Conservation (phyloP, 225 moss, liverwort and hornwort species). For the Rhytidiadelphus loreus region DNA sequence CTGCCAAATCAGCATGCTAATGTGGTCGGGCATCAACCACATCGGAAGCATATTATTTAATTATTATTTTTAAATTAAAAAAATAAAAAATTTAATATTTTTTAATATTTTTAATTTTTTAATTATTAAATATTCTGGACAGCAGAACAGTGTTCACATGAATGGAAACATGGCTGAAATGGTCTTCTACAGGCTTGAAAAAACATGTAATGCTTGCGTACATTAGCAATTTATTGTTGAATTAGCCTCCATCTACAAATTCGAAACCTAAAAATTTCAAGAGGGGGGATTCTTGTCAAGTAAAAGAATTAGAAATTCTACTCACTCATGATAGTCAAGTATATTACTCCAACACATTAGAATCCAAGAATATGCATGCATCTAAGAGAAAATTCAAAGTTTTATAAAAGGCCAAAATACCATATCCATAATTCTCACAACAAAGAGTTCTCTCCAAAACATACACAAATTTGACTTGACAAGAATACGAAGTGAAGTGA, state of each 20-base stretch:
- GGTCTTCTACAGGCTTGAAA: too few relatives aligned
- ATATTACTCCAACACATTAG: rapidly evolving
- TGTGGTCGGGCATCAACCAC: too few relatives aligned
- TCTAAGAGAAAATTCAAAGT: not conserved
- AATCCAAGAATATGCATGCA: not conserved
- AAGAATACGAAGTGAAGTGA: not conserved
- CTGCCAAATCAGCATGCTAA: too few relatives aligned
- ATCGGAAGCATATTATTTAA: too few relatives aligned
- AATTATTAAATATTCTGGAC: too few relatives aligned
- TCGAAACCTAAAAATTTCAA: too few relatives aligned
- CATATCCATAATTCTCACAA: not conserved
- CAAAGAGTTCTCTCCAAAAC: rapidly evolving
- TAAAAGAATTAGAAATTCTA: not conserved
- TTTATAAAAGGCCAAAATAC: not conserved
- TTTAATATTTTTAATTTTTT: too few relatives aligned
- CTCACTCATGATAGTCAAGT: not conserved
- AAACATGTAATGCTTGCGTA: too few relatives aligned
- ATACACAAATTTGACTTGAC: not conserved
- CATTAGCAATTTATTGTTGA: not conserved
- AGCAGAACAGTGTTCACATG: too few relatives aligned
- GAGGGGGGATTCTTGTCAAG: not conserved
- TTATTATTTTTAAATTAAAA: too few relatives aligned
- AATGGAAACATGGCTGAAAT: too few relatives aligned
- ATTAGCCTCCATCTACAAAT: not conserved
- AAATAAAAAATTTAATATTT: too few relatives aligned